These are phyloP conservation scores for Malus hybrid DNA, from an alignment of 331 rosid genomes.

Conservation along the genomic window DNA sequence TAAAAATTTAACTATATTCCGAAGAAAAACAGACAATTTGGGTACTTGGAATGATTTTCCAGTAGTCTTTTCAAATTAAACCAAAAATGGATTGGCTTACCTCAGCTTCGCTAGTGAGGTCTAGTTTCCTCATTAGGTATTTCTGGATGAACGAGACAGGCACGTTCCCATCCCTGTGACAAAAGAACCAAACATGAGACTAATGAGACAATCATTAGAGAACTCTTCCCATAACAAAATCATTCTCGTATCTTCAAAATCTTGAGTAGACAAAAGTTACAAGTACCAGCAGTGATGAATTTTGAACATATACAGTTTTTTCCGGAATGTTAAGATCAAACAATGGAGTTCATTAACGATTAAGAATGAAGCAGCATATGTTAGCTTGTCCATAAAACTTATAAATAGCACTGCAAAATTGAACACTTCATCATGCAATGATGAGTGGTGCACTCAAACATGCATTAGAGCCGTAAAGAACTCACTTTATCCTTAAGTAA, in stretches of 20 bases:
- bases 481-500: constrained; percentile 65
- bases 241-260: background rate
- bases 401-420: background rate
- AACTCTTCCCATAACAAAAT: background rate
- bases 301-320: background rate
- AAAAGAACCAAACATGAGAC: constrained; percentile 14
- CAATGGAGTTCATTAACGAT: background rate
- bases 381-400: no score
- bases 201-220: background rate
- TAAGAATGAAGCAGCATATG: background rate
- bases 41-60: background rate
- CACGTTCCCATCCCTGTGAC: constrained; percentile 50
- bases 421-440: background rate
- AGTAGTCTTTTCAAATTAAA: background rate
- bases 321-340: background rate
- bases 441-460: background rate
- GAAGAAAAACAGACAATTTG: background rate
- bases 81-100: constrained; percentile 21
- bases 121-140: constrained; percentile 53
- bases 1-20: background rate
- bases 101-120: constrained; percentile 57
- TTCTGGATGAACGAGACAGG: constrained; percentile 43
- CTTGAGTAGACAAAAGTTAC: background rate
- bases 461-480: constrained; percentile 3
- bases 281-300: background rate